Base-by-base conservation (phyloP, 1,139 yeast species). In the Nakaseomyces bracarensis region DNA sequence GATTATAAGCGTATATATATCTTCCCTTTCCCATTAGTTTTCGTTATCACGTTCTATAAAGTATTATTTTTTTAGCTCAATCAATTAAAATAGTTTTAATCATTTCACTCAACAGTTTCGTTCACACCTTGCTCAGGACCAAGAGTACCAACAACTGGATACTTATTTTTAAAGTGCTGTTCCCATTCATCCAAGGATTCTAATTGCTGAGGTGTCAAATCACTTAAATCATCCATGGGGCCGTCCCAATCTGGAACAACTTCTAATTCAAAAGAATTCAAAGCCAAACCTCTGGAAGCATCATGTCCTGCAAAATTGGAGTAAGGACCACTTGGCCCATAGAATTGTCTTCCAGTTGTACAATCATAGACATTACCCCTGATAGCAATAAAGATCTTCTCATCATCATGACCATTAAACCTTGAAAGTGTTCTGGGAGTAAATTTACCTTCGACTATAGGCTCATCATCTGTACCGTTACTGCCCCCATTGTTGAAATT, bases 301-400 rank as follows among this genome's bases (percentile, higher is more conserved):
- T 91, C 98, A 52, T 86, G 82, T 3, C 98, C 98, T 1, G 97
- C 97, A 69, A 91, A 91, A 59, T 86, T 87, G 44, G 83, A 81
- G 63, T 91, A 91, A 0, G 97, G 95, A 0, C 97, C 96, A 18
- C 93, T 87, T 3, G 98, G 98, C 0, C 98, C 98, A 59, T 93
- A 91, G 60, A 91, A 91, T 41, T 77, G 73, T 48, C 87, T 76
- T 0, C 96, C 96, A 19, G 72, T 70, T 9, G 85, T 69, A 20
- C 87, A 96, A 58, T 91, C 96, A 58, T 75, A 91, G 3, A 91
- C 96, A 36, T 74, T 79, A 2, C 96, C 95, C 53, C 72, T 77
- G 13, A 91, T 86, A 0, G 86, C 95, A 53, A 91, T 76, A 57
- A 82, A 80, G 29, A 93, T 87, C 53, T 77, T 77, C 40, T 82